Evolutionary conservation across 768 basidiomycete genomes (phyloP).

Genomic region (Mycena olivaceomarginata): DNA sequence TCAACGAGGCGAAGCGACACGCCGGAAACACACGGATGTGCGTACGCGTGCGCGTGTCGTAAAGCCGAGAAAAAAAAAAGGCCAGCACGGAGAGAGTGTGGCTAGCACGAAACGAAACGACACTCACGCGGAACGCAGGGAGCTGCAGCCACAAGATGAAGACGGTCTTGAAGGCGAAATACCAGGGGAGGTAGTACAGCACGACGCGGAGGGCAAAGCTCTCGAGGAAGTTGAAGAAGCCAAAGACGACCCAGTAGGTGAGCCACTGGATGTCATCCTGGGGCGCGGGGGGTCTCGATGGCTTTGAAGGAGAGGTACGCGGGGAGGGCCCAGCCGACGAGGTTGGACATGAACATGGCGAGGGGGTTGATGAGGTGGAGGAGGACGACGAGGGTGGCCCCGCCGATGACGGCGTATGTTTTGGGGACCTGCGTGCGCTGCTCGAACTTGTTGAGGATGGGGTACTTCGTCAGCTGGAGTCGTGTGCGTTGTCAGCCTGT

Average conservation of each 20-base stretch:
- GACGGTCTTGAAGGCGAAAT: constrained; percentile 93
- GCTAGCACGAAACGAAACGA: constrained; percentile 47
- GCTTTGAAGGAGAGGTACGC: constrained; percentile 97
- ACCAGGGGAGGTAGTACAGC: constrained; percentile 96
- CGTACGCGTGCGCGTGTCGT: not conserved
- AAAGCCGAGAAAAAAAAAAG: constrained; percentile 38
- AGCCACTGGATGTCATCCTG: constrained; percentile 97
- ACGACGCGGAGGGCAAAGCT: constrained; percentile 88
- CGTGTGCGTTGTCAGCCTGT: constrained; percentile 35
- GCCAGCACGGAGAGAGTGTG: not conserved
- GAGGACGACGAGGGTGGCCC: constrained; percentile 77
- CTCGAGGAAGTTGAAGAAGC: constrained; percentile 95
- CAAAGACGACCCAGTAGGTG: constrained; percentile 98
- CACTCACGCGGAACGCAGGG: constrained; percentile 85
- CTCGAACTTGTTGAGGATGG: constrained; percentile 89
- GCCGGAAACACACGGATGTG: constrained; percentile 42
- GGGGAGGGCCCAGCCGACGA: constrained; percentile 96
- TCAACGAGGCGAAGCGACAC: constrained; percentile 34
- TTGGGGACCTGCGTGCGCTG: constrained; percentile 95
- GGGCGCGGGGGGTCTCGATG: constrained; percentile 89
- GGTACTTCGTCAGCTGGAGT: constrained; percentile 87
- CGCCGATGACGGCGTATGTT: constrained; percentile 89
- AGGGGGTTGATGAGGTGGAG: constrained; percentile 94
- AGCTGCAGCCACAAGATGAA: constrained; percentile 96
- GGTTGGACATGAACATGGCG: constrained; percentile 94